Conservation (phyloP, 768 basidiomycete genomes). For the Epithele typhae region DNA sequence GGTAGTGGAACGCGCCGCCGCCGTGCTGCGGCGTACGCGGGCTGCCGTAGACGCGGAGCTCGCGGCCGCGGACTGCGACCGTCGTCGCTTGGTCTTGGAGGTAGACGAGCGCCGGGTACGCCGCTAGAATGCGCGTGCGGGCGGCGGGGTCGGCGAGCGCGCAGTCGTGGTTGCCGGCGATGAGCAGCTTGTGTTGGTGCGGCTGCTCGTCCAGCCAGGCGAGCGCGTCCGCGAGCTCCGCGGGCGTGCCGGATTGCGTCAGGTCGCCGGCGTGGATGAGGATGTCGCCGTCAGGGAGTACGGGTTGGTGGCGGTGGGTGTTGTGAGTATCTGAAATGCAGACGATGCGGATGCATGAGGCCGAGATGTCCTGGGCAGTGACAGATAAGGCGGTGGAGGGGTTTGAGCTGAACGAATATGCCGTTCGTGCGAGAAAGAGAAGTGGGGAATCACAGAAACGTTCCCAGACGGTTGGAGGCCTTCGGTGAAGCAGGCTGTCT, state of each 20-base stretch:
- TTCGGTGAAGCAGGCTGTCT: background rate
- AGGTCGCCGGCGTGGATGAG: background rate
- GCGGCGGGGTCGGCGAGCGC: background rate
- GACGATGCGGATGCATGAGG: background rate
- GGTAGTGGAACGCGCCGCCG: background rate
- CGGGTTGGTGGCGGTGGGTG: background rate
- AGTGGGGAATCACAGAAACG: background rate
- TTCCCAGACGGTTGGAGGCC: background rate
- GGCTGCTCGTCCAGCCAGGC: background rate
- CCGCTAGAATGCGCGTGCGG: background rate
- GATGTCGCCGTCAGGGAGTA: background rate
- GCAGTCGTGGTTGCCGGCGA: background rate
- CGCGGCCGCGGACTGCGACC: background rate
- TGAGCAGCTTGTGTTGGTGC: background rate
- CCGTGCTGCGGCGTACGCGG: background rate
- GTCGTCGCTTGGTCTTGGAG: background rate
- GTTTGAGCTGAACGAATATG: background rate
- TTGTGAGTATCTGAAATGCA: background rate
- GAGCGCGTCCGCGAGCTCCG: background rate
- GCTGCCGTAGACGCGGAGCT: background rate
- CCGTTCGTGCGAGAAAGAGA: background rate
- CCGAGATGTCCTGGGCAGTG: background rate
- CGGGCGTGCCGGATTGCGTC: background rate
- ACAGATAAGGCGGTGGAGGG: too few species aligned
- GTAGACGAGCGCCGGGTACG: background rate